phyloP scores from a whole-genome alignment of 2,329 filamentous ascomycete species.

The Colletotrichum shisoi region DNA sequence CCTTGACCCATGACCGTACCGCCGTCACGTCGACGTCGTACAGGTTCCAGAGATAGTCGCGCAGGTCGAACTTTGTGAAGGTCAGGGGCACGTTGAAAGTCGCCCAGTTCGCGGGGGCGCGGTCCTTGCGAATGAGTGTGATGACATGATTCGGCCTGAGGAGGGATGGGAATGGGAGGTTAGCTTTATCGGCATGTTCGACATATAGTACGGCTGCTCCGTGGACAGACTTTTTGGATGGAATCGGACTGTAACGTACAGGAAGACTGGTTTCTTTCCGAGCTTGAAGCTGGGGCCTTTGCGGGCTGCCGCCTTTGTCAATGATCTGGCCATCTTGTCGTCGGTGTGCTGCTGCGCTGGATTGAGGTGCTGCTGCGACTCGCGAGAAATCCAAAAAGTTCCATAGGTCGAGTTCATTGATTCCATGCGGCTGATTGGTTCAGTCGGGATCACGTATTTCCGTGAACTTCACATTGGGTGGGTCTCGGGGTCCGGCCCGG shows the following conservation, averaged over 20 bases:
- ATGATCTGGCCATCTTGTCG: conserved; percentile 52
- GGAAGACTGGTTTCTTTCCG: conserved; percentile 63
- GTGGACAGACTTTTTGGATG: background rate
- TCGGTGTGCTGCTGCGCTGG: conserved; percentile 21
- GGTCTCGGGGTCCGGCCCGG: background rate
- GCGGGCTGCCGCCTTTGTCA: conserved; percentile 49
- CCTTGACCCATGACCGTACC: conserved; percentile 82
- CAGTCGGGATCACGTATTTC: conserved; percentile 30
- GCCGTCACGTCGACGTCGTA: conserved; percentile 78
- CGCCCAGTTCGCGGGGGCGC: conserved; percentile 80
- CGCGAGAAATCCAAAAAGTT: conserved; percentile 36
- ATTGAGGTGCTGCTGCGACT: conserved; percentile 5
- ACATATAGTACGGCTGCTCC: background rate
- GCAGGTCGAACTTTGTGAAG: conserved; percentile 95
- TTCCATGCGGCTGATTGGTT: conserved; percentile 27
- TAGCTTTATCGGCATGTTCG: background rate
- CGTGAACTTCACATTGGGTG: background rate
- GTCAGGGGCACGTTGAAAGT: conserved; percentile 89
- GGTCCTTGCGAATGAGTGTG: conserved; percentile 75
- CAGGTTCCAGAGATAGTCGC: conserved; percentile 89
- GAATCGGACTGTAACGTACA: conserved; percentile 53
- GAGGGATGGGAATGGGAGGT: conserved; percentile 2
- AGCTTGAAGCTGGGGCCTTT: conserved; percentile 56
- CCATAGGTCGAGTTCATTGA: conserved; percentile 4
- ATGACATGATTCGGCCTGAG: conserved; percentile 81